Evolutionary conservation across 1,284 basidiomycete genomes (phyloP).

Genomic region (Cutaneotrichosporon cutaneum): DNA sequence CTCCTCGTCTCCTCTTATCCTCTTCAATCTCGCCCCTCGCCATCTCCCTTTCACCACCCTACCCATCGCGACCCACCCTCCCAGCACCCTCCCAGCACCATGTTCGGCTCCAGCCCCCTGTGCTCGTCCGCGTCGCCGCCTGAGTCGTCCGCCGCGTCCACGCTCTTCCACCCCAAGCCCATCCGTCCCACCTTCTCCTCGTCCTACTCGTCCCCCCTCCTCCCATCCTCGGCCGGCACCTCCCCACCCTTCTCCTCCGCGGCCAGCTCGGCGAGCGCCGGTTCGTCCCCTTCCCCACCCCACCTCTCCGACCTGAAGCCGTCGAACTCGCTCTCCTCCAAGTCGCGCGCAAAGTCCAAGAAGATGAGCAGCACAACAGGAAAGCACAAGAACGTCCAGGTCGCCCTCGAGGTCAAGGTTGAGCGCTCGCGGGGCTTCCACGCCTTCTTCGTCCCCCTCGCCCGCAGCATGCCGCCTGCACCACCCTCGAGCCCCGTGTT

Average conservation of each 20-base stretch:
- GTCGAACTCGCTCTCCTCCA: conserved; percentile 14
- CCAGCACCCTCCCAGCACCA: background rate
- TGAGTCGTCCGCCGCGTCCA: background rate
- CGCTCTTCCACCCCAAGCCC: conserved; percentile 23
- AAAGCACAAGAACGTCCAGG: conserved; percentile 43
- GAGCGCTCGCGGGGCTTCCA: conserved; percentile 46
- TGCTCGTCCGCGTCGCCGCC: conserved; percentile 6
- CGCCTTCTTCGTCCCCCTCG: conserved; percentile 46
- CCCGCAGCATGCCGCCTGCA: conserved; percentile 35
- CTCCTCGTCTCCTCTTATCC: too few relatives aligned
- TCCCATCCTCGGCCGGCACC: conserved; percentile 4
- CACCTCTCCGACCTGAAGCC: conserved; percentile 13
- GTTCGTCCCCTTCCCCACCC: conserved; percentile 21
- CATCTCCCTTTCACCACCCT: background rate
- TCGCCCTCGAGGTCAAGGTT: conserved; percentile 46
- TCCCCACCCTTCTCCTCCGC: conserved; percentile 10
- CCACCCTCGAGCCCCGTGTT: conserved; percentile 42
- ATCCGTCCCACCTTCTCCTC: conserved; percentile 20
- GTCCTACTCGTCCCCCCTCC: conserved; percentile 21
- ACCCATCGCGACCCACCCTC: background rate
- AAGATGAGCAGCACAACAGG: conserved; percentile 33
- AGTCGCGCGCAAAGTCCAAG: conserved; percentile 32
- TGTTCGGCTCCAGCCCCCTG: conserved; percentile 13
- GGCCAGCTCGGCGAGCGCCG: conserved; percentile 9
- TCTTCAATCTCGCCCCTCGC: too few relatives aligned